Evolutionary conservation across 2,329 filamentous ascomycete genomes (phyloP), one percentile per base, ranked within the genome.

Genomic region (Acrocalymma vagum): DNA sequence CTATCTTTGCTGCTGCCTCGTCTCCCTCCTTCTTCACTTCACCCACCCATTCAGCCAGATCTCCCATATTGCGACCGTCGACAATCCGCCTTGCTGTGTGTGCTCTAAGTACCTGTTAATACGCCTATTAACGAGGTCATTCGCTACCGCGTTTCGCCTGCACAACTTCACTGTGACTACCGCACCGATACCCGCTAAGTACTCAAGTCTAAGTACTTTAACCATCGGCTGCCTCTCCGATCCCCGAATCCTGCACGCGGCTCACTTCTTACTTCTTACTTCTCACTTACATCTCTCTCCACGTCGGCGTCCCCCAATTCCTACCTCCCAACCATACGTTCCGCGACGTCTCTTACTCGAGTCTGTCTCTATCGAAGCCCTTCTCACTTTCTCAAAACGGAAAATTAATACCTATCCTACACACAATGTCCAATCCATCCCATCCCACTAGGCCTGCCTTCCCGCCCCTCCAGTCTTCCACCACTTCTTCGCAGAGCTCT

Each of bases 381-480:
- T n/a, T n/a, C n/a, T n/a, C n/a, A 40, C 18, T 15, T 10, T 14
- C 24, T 17, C 17, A 3, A 29, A 6, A 29, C 11, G 15, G 26
- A 29, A 17, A 40, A 18, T 24, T 15, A 38, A 14, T 30, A n/a
- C 9, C 16, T n/a, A 34, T 9, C 29, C n/a, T 24, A 25, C 14
- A 26, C 35, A 46, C 18, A 36, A 60, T 63, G 55, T 51, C 63
- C 18, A 41, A 47, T 32, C 55, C 58, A 29, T 36, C 44, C 28
- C 43, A 46, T 9, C 28, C 54, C 28, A 36, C 58, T 29, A 58
- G 62, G 16, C 66, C 65, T 46, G 62, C 60, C 59, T 71, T 64
- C 43, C 67, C 52, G 58, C 63, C 54, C 55, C 63, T 58, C 58
- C 71, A 64, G 42, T 49, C 64, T 34, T 56, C 69, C 10, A 51